Evolutionary conservation across 352 stramenopile species (phyloP).

Genomic region (Phytophthora capsici): DNA sequence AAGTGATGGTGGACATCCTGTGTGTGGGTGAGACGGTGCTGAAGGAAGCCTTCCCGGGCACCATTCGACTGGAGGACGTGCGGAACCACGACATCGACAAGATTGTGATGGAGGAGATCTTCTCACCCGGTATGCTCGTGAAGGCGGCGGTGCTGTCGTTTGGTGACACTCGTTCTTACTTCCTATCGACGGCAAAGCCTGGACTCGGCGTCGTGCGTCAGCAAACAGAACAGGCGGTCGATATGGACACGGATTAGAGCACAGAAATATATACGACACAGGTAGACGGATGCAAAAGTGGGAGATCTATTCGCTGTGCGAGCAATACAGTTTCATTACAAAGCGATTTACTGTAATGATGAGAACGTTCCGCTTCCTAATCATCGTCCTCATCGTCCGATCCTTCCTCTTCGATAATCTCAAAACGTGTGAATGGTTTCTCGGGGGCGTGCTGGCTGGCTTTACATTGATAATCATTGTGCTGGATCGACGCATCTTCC

Average conservation of each 20-base stretch:
- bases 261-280: slow-evolving; percentile 29
- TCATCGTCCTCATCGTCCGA: slow-evolving; percentile 45
- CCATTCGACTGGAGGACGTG: slow-evolving; percentile 82
- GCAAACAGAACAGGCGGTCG: slow-evolving; percentile 38
- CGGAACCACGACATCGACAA: slow-evolving; percentile 83
- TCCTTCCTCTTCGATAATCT: slow-evolving; percentile 62
- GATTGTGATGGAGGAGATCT: slow-evolving; percentile 79
- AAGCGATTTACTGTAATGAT: not conserved
- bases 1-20: slow-evolving; percentile 84
- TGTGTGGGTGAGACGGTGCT: slow-evolving; percentile 74
- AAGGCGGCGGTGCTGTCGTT: slow-evolving; percentile 87
- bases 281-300: not conserved
- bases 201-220: slow-evolving; percentile 70
- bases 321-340: slow-evolving; percentile 22
- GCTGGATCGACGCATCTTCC: slow-evolving; percentile 6
- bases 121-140: slow-evolving; percentile 71
- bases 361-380: not conserved
- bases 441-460: slow-evolving; percentile 7
- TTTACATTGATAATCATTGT: slow-evolving; percentile 8
- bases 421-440: slow-evolving; percentile 64
- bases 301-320: slow-evolving; percentile 6
- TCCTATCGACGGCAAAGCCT: slow-evolving; percentile 76
- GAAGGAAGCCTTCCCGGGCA: slow-evolving; percentile 81
- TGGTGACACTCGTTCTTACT: slow-evolving; percentile 86
- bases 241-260: slow-evolving; percentile 60